Base-by-base conservation (phyloP, 1,284 basidiomycete species). In the Leccinum glutinopallens region DNA sequence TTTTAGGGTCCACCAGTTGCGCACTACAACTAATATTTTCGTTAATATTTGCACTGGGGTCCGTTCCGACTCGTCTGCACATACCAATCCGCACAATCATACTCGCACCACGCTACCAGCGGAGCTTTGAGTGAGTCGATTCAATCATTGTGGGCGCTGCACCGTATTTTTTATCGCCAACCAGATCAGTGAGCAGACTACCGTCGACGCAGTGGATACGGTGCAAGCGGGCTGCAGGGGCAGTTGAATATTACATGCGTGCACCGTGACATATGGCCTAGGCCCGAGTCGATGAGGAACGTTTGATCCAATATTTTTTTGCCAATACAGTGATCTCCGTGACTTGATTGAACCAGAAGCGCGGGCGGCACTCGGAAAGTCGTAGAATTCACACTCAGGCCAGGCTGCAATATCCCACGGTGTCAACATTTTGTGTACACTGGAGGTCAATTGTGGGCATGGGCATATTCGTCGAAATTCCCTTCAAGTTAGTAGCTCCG, bases 371-470 rank as follows among this genome's bases (percentile, higher is more conserved):
- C 35, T 37, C 35, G 12, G 35, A 37, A 41, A 17, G 39, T 41
- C 39, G 17, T 41, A 17, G 7, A 41, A 41, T 17, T 41, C 15
- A 41, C 39, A 41, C 39, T 41, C 39, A 41, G 39, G 39, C n/a
- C n/a, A n/a, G n/a, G n/a, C n/a, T n/a, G n/a, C n/a, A n/a, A n/a
- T n/a, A 39, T 67, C 63, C 69, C 46, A 72, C 68, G 12, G 72
- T 41, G 39, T 41, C 39, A 41, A 41, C 39, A 17, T 8, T 41
- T 39, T 41, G 39, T 41, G 39, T 17, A 83, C 69, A 72, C 77
- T 54, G 72, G 79, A 63, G 80, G 81, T 0, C 68, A 73, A 57
- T 82, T 82, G 80, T 81, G 63, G 65, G 79, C 65, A 5, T 19
- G 15, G 39, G 39, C 7, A 41, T 41, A 41, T 41, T 41, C 39